Percentiles rank a stretch among this genome's conserved stretches.
These are phyloP conservation scores for Hypoxylon rubiginosum DNA, from an alignment of 2,329 filamentous ascomycete genomes.

Conservation along the genomic window DNA sequence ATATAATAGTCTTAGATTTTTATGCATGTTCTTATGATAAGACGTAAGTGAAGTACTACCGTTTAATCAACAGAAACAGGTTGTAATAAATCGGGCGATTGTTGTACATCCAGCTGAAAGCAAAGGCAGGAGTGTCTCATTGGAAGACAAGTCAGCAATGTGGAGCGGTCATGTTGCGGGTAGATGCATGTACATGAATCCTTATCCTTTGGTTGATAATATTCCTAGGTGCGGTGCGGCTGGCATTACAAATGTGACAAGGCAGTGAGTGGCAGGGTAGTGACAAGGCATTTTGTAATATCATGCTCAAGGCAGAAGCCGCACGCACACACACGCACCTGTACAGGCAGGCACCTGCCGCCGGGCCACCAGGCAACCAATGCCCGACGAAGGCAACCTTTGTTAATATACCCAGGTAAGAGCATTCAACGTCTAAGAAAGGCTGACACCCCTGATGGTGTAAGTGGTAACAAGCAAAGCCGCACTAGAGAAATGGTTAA, in stretches of 20 bases:
- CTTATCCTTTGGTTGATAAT: too few relatives aligned
- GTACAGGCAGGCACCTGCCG: too few relatives aligned
- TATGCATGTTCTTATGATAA: too few relatives aligned
- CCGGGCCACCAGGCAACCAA: background rate
- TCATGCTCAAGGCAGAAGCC: conserved; percentile 11
- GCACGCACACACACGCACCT: too few relatives aligned
- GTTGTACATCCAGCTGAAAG: conserved; percentile 20
- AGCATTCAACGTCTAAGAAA: too few relatives aligned
- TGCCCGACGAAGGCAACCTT: background rate
- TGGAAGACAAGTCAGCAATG: conserved; percentile 26
- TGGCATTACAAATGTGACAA: conserved; percentile 7
- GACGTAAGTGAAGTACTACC: background rate
- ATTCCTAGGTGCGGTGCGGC: conserved; percentile 6
- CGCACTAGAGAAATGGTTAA: conserved; percentile 45
- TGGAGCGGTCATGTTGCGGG: conserved; percentile 28
- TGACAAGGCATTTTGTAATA: conserved; percentile 1
- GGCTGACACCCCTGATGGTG: background rate
- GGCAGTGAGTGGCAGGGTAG: too few relatives aligned
- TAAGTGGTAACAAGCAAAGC: conserved; percentile 20
- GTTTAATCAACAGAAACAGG: conserved; percentile 15
- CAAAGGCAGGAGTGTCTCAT: conserved; percentile 5
- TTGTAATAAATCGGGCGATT: conserved; percentile 11
- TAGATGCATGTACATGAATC: conserved; percentile 33
- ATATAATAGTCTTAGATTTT: too few relatives aligned
- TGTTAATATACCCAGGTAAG: conserved; percentile 17